Evolutionary conservation across 139 green algal genomes (phyloP).

Genomic region (Chlorella vulgaris): DNA sequence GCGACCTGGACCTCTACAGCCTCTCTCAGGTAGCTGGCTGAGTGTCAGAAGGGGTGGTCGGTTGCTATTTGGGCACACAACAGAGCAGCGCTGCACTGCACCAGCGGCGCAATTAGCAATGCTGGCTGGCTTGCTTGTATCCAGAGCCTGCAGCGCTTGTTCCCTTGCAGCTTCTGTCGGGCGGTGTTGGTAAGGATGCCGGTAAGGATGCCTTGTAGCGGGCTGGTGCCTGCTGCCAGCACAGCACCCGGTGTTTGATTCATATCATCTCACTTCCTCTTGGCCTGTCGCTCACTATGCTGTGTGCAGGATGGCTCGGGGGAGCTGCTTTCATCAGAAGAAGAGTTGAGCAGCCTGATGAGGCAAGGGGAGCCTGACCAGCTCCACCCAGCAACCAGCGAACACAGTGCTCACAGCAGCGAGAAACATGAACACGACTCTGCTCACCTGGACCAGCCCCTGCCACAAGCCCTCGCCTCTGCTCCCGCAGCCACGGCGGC

Average conservation of each 20-base stretch:
- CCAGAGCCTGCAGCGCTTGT: too few relatives aligned
- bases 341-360: slow-evolving; percentile 42
- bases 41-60: too few relatives aligned
- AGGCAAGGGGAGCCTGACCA: slow-evolving; percentile 41
- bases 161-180: too few relatives aligned
- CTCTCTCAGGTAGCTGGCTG: slow-evolving; percentile 24
- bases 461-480: neutral
- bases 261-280: neutral
- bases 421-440: too few relatives aligned
- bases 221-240: neutral
- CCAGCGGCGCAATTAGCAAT: too few relatives aligned
- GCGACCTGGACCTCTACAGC: slow-evolving; percentile 10
- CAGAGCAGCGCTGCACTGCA: too few relatives aligned
- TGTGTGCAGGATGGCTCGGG: neutral
- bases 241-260: neutral
- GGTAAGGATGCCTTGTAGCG: neutral
- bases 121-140: too few relatives aligned
- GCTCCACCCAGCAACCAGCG: too few relatives aligned
- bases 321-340: slow-evolving; percentile 1
- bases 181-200: too few relatives aligned
- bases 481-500: neutral
- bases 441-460: neutral
- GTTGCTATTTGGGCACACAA: neutral
- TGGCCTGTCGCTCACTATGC: neutral
- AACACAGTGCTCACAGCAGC: too few relatives aligned